phyloP scores from a whole-genome alignment of 179 eudicot species.

The Corrigiola litoralis region DNA sequence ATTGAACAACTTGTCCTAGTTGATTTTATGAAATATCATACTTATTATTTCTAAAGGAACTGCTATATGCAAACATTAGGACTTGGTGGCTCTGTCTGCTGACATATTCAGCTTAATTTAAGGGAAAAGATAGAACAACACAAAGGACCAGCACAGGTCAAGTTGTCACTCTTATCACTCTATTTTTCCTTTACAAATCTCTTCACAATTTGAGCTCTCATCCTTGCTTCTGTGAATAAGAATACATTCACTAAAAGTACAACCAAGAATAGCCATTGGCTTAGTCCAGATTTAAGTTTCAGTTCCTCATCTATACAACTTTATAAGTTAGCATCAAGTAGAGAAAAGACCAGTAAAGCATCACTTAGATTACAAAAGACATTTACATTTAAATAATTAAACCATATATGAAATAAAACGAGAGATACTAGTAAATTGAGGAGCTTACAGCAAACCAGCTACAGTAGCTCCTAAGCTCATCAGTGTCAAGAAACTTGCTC shows the following conservation, averaged over 20 bases:
- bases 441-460: conserved; percentile 85
- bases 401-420: neutral
- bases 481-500: conserved; percentile 70
- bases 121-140: no score
- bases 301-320: neutral
- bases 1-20: no score
- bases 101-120: neutral
- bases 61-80: neutral
- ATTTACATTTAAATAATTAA: neutral
- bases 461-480: conserved; percentile 83
- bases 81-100: neutral
- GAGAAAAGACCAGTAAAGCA: neutral
- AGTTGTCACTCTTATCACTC: neutral
- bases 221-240: no score
- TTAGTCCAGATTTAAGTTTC: neutral
- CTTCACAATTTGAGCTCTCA: no score
- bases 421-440: neutral
- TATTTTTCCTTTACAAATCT: no score
- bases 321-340: neutral
- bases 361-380: neutral
- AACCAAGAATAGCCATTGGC: no score
- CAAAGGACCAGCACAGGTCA: neutral
- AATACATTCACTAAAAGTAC: no score
- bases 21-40: no score
- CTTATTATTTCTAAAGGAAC: neutral